phyloP scores from a whole-genome alignment of 129 eudicot genomes.

The Helianthus tuberosus region DNA sequence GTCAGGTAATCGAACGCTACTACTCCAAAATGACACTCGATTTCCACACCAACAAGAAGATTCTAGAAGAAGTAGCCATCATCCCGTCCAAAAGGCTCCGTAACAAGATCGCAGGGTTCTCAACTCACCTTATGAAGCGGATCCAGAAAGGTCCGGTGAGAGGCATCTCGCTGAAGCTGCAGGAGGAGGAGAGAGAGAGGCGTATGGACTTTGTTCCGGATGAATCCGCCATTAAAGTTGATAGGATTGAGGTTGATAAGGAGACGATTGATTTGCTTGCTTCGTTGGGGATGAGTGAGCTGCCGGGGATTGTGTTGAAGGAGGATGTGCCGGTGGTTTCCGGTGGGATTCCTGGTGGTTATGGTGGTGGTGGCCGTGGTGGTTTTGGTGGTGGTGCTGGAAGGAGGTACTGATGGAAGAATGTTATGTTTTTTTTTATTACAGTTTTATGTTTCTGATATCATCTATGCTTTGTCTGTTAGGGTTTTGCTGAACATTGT shows the following conservation, averaged over 20 bases:
- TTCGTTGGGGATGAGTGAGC: constrained; percentile 55
- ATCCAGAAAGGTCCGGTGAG: constrained; percentile 30
- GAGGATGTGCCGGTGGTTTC: constrained; percentile 32
- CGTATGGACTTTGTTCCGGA: constrained; percentile 56
- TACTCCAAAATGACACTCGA: constrained; percentile 27
- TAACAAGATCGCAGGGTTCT: constrained; percentile 28
- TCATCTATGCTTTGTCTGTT: neutral
- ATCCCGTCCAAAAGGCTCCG: constrained; percentile 23
- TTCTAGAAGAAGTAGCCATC: constrained; percentile 25
- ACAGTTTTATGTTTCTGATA: too few relatives aligned
- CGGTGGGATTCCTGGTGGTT: constrained; percentile 16
- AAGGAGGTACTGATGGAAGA: constrained; percentile 45
- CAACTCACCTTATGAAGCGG: constrained; percentile 39
- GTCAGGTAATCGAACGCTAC: constrained; percentile 24
- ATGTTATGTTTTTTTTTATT: too few relatives aligned
- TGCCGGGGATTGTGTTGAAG: constrained; percentile 53
- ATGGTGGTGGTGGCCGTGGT: constrained; percentile 35
- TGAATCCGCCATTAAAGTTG: constrained; percentile 60
- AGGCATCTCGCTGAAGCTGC: constrained; percentile 24
- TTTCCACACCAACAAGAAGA: constrained; percentile 34
- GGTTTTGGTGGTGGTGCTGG: constrained; percentile 30
- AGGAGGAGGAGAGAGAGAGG: constrained; percentile 21
- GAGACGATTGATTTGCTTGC: constrained; percentile 60
- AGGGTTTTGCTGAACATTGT: constrained; percentile 6
- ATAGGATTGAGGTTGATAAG: constrained; percentile 55